Percentiles rank a stretch among this genome's conserved stretches.
These are phyloP conservation scores for Thielaviopsis euricoi DNA, from an alignment of 2,329 filamentous ascomycete genomes.

Conservation along the genomic window DNA sequence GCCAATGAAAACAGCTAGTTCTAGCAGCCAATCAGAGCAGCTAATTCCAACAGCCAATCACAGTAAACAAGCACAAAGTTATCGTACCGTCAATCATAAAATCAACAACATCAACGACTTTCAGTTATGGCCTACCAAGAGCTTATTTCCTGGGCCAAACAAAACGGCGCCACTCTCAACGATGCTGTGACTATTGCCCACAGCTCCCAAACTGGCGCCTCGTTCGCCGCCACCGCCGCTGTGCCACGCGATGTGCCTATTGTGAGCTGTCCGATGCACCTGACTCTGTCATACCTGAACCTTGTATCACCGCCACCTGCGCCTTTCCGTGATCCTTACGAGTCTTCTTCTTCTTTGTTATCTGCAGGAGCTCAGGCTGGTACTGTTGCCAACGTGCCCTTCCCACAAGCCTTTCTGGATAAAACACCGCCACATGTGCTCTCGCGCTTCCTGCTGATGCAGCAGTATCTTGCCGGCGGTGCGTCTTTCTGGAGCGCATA, in stretches of 20 bases:
- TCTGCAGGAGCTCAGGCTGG: conserved; percentile 2
- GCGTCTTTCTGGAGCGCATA: conserved; percentile 54
- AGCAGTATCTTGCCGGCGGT: conserved; percentile 42
- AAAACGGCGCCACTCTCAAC: conserved; percentile 31
- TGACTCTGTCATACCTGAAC: conserved; percentile 43
- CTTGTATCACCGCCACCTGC: conserved; percentile 22
- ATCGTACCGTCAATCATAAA: too few relatives aligned
- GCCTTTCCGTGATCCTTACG: conserved; percentile 12
- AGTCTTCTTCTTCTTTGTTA: background rate
- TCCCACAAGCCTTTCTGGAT: conserved; percentile 34
- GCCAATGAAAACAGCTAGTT: too few relatives aligned
- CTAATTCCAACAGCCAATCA: too few relatives aligned
- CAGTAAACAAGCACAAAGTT: too few relatives aligned
- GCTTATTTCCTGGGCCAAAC: conserved; percentile 32
- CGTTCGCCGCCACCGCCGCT: conserved; percentile 31
- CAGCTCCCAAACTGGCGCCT: conserved; percentile 33
- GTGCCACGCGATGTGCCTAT: conserved; percentile 24
- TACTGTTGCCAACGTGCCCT: conserved; percentile 15
- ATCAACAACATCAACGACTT: too few relatives aligned
- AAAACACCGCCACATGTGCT: conserved; percentile 39
- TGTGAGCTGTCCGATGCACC: conserved; percentile 34
- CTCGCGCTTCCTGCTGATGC: conserved; percentile 51
- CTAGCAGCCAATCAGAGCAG: too few relatives aligned
- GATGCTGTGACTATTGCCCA: conserved; percentile 35
- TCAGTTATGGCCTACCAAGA: background rate